Base-by-base conservation (phyloP, 306 rosid species). In the Pyrus communis region DNA sequence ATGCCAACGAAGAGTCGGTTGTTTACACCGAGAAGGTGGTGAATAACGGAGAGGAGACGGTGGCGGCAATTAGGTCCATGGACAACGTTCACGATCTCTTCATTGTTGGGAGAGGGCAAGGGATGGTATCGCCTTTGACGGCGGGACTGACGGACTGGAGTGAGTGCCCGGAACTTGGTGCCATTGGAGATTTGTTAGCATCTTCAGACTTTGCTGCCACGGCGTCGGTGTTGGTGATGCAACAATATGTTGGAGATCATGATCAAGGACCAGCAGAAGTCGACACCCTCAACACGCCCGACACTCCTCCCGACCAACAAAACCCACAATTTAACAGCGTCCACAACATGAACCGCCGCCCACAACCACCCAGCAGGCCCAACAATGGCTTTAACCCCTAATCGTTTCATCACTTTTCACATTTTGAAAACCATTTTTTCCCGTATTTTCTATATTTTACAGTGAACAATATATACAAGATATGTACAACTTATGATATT, bases 61-160 rank as follows among this genome's bases (percentile, higher is more conserved):
- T 95, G 70, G 89, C 87, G 5, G 92, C 82, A 0, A 87, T 95
- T 70, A 84, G 97, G 67, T 46, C 90, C 19, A 87, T 92, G 85
- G 88, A 89, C 58, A 90, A 77, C 14, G 76, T 77, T 11, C 96
- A 95, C 74, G 96, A 95, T 62, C 76, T 95, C 42, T 90, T 89
- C 62, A 87, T 95, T 57, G 97, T 92, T 7, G 98, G 99, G 11
- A 89, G 99, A 86, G 97, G 99, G 4, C 93, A 89, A 73, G 93
- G 97, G 18, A 75, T 81, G 68, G 68, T 85, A 46, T 88, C 99
- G 18, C 96, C 96, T 0, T 79, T 95, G 31, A 95, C 93, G 4
- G 99, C 97, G 4, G 99, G 99, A 46, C 43, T 95, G 7, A 90
- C 97, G 0, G 99, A 95, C 71, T 92, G 99, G 99, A 95, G 99